Evolutionary conservation across 495 filamentous ascomycete species (phyloP), one percentile per base, ranked within the genome.

Genomic region (Jackrogersella minutella): DNA sequence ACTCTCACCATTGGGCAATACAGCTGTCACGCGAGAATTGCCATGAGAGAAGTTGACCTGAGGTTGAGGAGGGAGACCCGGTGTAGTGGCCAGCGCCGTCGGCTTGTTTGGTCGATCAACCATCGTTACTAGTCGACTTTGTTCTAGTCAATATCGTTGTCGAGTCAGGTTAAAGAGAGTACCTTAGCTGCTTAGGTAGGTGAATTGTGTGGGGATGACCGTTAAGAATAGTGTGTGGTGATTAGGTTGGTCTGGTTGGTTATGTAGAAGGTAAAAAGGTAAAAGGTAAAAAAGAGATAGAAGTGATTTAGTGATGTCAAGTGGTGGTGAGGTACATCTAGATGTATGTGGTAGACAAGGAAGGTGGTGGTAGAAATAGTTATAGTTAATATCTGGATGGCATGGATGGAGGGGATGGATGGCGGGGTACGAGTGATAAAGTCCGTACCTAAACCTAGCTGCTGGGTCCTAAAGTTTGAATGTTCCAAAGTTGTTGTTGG

Each of bases 21-120:
- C 84, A 58, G 92, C 91, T 24, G 85, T 85, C 39, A 96, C 86
- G 26, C 80, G 77, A 57, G 82, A 81, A 75, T 89, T 88, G 73
- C 88, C 85, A 55, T 84, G 73, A 7, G 84, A 82, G 76, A 92
- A 84, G 74, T 84, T 85, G 68, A 96, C 85, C 64, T 86, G 84
- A 8, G 91, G 85, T 68, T 85, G 84, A 24, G 90, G 88, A 21
- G 86, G 83, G 1, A 88, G 79, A 58, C 80, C 79, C 4, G 87
- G 85, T 10, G 89, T 87, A 58, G 88, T 84, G 33, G 90, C 82
- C 69, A 97, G 88, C 22, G 91, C 87, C 46, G 87, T 78, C 26
- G 93, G 93, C 72, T 93, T 95, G 76, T 95, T 91, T 53, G 82
- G 82, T 73, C 93, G 88, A 66, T 93, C 91, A 81, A 96, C 93